Conservation (phyloP, 495 filamentous ascomycete genomes). For the Penicillium lagena region DNA sequence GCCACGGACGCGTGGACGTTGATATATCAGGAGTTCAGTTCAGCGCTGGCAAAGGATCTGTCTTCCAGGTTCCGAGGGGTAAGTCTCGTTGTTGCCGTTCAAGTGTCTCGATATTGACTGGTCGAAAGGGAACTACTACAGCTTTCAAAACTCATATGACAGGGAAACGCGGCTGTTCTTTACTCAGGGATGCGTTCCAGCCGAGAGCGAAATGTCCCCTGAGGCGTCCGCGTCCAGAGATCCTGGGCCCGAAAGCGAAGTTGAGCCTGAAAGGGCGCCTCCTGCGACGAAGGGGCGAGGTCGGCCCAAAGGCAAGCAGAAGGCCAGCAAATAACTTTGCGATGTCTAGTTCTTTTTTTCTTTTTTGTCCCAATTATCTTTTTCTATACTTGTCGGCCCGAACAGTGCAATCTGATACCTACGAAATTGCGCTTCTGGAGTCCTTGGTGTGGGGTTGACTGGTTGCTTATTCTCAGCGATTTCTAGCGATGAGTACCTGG, state of each 20-base stretch:
- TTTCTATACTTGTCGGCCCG: conserved; percentile 6
- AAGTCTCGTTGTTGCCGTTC: conserved; percentile 23
- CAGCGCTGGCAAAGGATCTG: conserved; percentile 74
- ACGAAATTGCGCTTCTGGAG: neutral
- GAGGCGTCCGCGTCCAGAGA: conserved; percentile 14
- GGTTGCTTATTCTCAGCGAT: conserved; percentile 21
- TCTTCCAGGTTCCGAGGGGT: conserved; percentile 95
- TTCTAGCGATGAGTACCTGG: conserved; percentile 12
- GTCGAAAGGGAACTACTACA: conserved; percentile 71
- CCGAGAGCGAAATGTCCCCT: conserved; percentile 20
- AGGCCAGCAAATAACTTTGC: conserved; percentile 13
- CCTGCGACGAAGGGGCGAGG: conserved; percentile 21
- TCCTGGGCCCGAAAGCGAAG: conserved; percentile 21
- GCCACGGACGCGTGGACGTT: conserved; percentile 69
- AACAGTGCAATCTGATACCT: conserved; percentile 17
- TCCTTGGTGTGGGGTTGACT: neutral
- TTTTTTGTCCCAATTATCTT: neutral
- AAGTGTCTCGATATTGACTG: neutral
- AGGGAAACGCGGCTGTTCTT: conserved; percentile 74
- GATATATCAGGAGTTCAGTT: conserved; percentile 70
- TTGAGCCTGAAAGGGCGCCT: conserved; percentile 12
- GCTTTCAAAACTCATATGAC: conserved; percentile 66
- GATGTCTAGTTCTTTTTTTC: neutral
- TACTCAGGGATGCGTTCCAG: conserved; percentile 64
- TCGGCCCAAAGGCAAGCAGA: conserved; percentile 37